These are phyloP conservation scores for Trichoderma sp. DNA, from an alignment of 2,329 filamentous ascomycete genomes.

Conservation along the genomic window DNA sequence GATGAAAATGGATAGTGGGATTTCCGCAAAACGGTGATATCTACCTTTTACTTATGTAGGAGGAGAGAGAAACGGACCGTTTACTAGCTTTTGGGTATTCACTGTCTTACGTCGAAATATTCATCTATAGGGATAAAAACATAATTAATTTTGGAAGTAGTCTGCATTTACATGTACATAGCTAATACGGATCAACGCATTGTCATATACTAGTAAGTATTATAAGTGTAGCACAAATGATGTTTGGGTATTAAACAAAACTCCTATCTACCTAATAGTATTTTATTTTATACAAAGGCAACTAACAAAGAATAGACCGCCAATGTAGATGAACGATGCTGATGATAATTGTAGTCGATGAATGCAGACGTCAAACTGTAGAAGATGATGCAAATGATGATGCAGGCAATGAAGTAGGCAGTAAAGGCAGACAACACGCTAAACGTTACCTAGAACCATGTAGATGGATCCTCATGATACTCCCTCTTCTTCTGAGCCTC, in stretches of 20 bases:
- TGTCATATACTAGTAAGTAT: neutral
- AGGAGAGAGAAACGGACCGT: neutral
- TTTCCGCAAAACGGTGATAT: neutral
- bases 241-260: neutral
- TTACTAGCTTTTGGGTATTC: neutral
- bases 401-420: too few species aligned
- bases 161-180: neutral
- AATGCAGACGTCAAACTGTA: too few species aligned
- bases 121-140: neutral
- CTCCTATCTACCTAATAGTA: too few species aligned
- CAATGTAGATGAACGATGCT: too few species aligned
- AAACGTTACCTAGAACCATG: neutral
- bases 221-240: neutral
- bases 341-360: too few species aligned
- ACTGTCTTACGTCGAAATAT: neutral
- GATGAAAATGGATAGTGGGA: neutral
- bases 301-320: too few species aligned
- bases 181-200: neutral
- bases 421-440: neutral
- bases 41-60: neutral
- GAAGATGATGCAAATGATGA: too few species aligned
- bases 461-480: neutral
- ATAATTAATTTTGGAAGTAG: neutral
- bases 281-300: too few species aligned
- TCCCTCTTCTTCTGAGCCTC: conserved; percentile 3